Percentiles rank a stretch among this genome's conserved stretches.
Conservation (phyloP, 2,329 filamentous ascomycete species). For the Fusarium nisikadoi region DNA sequence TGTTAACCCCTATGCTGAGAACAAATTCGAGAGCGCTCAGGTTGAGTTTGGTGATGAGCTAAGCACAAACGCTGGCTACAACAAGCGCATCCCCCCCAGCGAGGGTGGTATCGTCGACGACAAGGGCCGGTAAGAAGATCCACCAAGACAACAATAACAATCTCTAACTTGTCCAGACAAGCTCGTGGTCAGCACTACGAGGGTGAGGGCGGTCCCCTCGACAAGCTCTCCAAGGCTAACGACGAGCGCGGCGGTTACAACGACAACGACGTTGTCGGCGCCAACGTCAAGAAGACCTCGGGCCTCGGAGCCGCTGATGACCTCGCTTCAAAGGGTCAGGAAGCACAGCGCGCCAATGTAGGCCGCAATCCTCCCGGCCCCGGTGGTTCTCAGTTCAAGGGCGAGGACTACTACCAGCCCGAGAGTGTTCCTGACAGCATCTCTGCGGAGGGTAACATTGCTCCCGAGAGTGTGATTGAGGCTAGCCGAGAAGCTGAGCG, state of each 20-base stretch:
- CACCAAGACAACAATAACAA: neutral
- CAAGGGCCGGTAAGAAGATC: conserved; percentile 54
- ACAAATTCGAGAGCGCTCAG: conserved; percentile 51
- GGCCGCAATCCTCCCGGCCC: conserved; percentile 49
- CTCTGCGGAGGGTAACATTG: conserved; percentile 54
- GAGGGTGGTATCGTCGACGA: conserved; percentile 59
- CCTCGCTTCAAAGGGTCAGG: conserved; percentile 49
- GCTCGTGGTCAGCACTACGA: conserved; percentile 57
- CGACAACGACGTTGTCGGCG: conserved; percentile 50
- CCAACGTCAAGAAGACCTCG: conserved; percentile 36
- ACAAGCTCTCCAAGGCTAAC: conserved; percentile 49
- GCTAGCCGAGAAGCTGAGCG: conserved; percentile 44
- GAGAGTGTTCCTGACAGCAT: conserved; percentile 56
- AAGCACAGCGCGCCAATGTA: conserved; percentile 53
- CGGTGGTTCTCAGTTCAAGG: conserved; percentile 54
- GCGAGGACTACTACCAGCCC: conserved; percentile 53
- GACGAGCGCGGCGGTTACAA: conserved; percentile 51
- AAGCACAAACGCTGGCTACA: conserved; percentile 58
- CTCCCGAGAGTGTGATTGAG: conserved; percentile 55
- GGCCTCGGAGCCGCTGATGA: conserved; percentile 43
- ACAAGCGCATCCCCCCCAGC: conserved; percentile 57
- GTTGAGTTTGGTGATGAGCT: conserved; percentile 55
- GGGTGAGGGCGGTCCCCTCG: conserved; percentile 55
- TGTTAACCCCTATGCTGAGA: conserved; percentile 55
- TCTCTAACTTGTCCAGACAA: conserved; percentile 50